Percentiles rank a stretch among this genome's conserved stretches.
phyloP scores from a whole-genome alignment of 768 basidiomycete genomes.

The Cystofilobasidium bisporidii region DNA sequence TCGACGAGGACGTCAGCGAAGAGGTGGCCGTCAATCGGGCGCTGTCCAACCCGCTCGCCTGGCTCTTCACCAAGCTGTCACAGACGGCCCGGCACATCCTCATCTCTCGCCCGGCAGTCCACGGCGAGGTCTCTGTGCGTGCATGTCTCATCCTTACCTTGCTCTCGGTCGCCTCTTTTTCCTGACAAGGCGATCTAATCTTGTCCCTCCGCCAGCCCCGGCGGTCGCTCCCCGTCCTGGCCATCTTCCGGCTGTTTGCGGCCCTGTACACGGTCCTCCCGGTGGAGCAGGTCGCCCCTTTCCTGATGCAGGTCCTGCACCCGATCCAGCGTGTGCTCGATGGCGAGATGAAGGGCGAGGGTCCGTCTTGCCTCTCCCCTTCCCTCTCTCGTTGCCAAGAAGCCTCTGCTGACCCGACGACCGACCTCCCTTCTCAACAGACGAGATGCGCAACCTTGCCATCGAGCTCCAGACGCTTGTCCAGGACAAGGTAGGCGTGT shows the following conservation, averaged over 20 bases:
- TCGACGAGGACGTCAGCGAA: constrained; percentile 36
- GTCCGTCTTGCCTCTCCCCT: neutral
- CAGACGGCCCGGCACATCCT: constrained; percentile 60
- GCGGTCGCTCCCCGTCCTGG: constrained; percentile 72
- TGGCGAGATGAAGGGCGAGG: constrained; percentile 56
- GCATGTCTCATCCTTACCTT: too few species aligned
- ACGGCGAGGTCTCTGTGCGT: constrained; percentile 22
- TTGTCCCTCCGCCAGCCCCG: constrained; percentile 48
- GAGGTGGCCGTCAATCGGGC: constrained; percentile 32
- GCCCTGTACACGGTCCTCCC: constrained; percentile 74
- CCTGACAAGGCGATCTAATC: neutral
- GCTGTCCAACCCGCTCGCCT: constrained; percentile 56
- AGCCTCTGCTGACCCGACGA: too few species aligned
- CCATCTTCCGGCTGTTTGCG: constrained; percentile 84
- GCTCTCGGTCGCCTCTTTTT: neutral
- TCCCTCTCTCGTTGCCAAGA: too few species aligned
- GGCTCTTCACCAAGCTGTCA: constrained; percentile 90
- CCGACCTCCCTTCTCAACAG: constrained; percentile 44
- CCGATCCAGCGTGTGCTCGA: constrained; percentile 80
- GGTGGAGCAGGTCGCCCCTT: constrained; percentile 47
- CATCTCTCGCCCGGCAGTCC: constrained; percentile 23
- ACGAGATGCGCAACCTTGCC: constrained; percentile 69
- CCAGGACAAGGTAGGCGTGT: constrained; percentile 77
- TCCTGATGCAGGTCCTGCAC: constrained; percentile 71
- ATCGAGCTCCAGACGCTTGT: constrained; percentile 78